These are phyloP conservation scores for Aspergillus wentii DNA, from an alignment of 495 filamentous ascomycete genomes.

Conservation along the genomic window DNA sequence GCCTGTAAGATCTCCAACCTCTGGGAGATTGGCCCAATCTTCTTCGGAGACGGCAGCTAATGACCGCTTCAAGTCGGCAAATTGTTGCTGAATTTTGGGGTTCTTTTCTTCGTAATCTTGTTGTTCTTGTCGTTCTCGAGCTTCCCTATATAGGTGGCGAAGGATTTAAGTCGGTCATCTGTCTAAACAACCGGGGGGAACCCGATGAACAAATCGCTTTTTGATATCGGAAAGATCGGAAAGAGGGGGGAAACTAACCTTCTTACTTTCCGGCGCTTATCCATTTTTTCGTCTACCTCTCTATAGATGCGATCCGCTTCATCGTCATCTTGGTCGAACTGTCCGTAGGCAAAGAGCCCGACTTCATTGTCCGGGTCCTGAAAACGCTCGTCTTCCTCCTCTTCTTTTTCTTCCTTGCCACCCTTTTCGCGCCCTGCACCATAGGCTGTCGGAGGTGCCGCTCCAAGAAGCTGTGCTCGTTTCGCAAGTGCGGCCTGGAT, in stretches of 20 bases:
- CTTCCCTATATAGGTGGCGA: slow-evolving; percentile 77
- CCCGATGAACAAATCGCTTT: slow-evolving; percentile 67
- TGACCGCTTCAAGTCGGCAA: slow-evolving; percentile 90
- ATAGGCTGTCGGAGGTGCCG: slow-evolving; percentile 74
- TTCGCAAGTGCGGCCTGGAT: slow-evolving; percentile 96
- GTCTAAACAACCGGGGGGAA: slow-evolving; percentile 56
- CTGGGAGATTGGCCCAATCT: slow-evolving; percentile 92
- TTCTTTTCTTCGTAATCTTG: slow-evolving; percentile 96
- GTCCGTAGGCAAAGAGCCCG: slow-evolving; percentile 87
- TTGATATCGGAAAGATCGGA: slow-evolving; percentile 16
- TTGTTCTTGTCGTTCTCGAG: slow-evolving; percentile 82
- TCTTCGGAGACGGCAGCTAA: slow-evolving; percentile 87
- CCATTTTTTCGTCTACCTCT: slow-evolving; percentile 95
- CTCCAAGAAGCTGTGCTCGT: slow-evolving; percentile 78
- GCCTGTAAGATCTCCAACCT: slow-evolving; percentile 93
- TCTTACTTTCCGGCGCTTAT: slow-evolving; percentile 74
- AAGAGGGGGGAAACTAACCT: slow-evolving; percentile 65
- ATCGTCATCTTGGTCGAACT: slow-evolving; percentile 94
- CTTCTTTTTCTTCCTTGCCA: slow-evolving; percentile 56
- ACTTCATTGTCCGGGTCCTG: slow-evolving; percentile 97
- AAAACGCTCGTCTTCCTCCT: slow-evolving; percentile 80
- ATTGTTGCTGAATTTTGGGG: slow-evolving; percentile 97
- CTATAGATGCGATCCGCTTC: slow-evolving; percentile 95
- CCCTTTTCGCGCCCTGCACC: slow-evolving; percentile 69
- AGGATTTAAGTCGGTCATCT: slow-evolving; percentile 78